phyloP scores from a whole-genome alignment of 345 rosid genomes.

The Salix brachista region DNA sequence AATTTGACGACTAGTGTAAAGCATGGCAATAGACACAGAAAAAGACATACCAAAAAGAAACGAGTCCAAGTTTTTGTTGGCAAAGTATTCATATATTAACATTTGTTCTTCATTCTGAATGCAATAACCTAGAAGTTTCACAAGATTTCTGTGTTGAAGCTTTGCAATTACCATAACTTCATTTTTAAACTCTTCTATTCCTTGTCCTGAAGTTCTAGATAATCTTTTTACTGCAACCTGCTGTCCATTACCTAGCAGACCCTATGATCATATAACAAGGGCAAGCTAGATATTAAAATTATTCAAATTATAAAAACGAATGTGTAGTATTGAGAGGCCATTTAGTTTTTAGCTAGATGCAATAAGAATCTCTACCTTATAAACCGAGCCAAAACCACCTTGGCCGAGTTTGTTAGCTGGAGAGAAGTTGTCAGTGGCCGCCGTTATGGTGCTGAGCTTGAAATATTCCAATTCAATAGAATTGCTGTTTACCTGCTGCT shows the following conservation, averaged over 20 bases:
- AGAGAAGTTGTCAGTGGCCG: no score
- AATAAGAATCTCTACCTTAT: no score
- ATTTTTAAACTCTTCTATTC: conserved; percentile 6
- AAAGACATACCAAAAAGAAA: conserved; percentile 53
- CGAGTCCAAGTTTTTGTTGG: conserved; percentile 33
- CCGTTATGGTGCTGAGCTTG: no score
- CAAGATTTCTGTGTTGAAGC: conserved; percentile 17
- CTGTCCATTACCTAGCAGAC: background rate
- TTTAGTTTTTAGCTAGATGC: no score
- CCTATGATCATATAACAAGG: background rate
- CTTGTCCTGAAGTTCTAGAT: conserved; percentile 8
- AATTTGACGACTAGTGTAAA: background rate
- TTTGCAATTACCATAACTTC: no score
- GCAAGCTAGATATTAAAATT: no score
- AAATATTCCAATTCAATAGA: background rate
- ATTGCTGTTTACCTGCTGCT: no score
- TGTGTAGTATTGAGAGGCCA: no score
- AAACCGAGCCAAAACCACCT: no score
- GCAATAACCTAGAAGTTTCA: conserved; percentile 16
- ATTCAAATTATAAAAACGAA: no score
- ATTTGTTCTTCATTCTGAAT: conserved; percentile 51
- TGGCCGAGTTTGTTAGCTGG: no score
- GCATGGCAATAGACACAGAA: background rate
- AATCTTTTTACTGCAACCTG: conserved; percentile 13
- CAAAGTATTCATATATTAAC: conserved; percentile 72